Percentiles rank a stretch among this genome's conserved stretches.
phyloP scores from a whole-genome alignment of 306 rosid genomes.

The Sophora flavescens region DNA sequence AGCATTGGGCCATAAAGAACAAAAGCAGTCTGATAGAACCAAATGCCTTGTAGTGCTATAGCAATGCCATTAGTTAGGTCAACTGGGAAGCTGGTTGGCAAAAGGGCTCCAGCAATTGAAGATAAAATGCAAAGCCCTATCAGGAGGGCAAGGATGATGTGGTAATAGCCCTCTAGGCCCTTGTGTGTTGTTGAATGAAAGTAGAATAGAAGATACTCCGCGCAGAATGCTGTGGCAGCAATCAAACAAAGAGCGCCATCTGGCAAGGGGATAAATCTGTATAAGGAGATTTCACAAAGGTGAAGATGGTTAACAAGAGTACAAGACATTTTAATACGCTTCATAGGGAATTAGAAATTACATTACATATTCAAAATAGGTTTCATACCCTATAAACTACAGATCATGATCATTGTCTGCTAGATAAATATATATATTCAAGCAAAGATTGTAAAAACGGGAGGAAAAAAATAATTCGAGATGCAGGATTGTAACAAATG shows the following conservation, averaged over 20 bases:
- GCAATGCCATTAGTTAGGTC: conserved; percentile 79
- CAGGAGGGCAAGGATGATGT: conserved; percentile 77
- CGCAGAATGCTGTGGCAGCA: conserved; percentile 82
- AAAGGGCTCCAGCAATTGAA: conserved; percentile 68
- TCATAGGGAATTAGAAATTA: background rate
- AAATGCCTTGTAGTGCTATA: conserved; percentile 88
- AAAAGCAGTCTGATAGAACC: conserved; percentile 99
- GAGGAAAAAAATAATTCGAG: background rate
- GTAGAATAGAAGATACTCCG: conserved; percentile 88
- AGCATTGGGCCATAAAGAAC: conserved; percentile 94
- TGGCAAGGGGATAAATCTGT: conserved; percentile 76
- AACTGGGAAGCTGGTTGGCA: conserved; percentile 84
- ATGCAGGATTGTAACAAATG: conserved; percentile 7
- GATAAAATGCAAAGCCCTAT: conserved; percentile 81
- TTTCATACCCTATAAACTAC: background rate
- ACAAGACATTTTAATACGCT: conserved; percentile 19
- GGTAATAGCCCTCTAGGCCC: conserved; percentile 94
- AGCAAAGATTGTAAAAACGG: background rate
- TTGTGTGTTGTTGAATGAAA: conserved; percentile 93
- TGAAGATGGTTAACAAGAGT: conserved; percentile 36
- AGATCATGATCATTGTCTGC: conserved; percentile 10
- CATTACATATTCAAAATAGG: background rate
- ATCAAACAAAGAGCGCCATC: conserved; percentile 84
- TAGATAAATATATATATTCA: conserved; percentile 3
- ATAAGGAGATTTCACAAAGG: conserved; percentile 16